A percentile compares a stretch with the other conserved stretches of the same genome.
phyloP scores from a whole-genome alignment of 805 yeast species.

The Yarrowia sp. region DNA sequence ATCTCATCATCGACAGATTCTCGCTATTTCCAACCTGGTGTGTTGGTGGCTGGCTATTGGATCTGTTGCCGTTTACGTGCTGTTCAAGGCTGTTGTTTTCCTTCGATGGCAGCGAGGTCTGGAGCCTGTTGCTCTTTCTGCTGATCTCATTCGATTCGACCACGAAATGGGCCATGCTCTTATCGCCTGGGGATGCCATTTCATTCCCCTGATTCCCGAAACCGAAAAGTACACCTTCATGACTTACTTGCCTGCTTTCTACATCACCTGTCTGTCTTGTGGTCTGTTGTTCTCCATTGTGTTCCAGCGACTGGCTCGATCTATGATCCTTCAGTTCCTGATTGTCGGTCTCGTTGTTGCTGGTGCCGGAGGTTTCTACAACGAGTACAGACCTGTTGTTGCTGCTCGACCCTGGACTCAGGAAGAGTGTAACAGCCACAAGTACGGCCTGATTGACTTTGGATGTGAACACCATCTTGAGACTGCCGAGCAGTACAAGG shows the following conservation, averaged over 20 bases:
- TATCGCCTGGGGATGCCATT: constrained; percentile 71
- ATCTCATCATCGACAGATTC: constrained; percentile 28
- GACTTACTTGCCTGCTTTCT: constrained; percentile 80
- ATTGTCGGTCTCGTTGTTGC: constrained; percentile 24
- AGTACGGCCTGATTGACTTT: constrained; percentile 16
- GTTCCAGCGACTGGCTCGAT: constrained; percentile 34
- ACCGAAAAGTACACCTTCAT: constrained; percentile 74
- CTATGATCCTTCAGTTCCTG: not conserved
- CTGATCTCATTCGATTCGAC: constrained; percentile 51
- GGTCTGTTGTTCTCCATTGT: constrained; percentile 60
- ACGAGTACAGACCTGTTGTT: constrained; percentile 11
- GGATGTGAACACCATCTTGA: constrained; percentile 17
- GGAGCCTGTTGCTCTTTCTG: not conserved
- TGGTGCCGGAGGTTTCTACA: constrained; percentile 22
- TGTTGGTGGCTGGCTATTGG: constrained; percentile 28
- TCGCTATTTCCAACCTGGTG: constrained; percentile 29
- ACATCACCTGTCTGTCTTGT: constrained; percentile 65
- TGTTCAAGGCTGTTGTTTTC: constrained; percentile 26
- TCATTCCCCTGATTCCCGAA: constrained; percentile 68
- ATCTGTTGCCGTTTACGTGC: constrained; percentile 18
- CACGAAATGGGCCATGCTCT: constrained; percentile 59
- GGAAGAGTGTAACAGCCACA: not conserved
- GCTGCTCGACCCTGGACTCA: constrained; percentile 24
- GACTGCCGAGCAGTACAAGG: not conserved
- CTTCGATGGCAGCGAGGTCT: constrained; percentile 30